These are phyloP conservation scores for Mortierella sp. DNA, from an alignment of 371 early-diverging fungal species.

Conservation along the genomic window DNA sequence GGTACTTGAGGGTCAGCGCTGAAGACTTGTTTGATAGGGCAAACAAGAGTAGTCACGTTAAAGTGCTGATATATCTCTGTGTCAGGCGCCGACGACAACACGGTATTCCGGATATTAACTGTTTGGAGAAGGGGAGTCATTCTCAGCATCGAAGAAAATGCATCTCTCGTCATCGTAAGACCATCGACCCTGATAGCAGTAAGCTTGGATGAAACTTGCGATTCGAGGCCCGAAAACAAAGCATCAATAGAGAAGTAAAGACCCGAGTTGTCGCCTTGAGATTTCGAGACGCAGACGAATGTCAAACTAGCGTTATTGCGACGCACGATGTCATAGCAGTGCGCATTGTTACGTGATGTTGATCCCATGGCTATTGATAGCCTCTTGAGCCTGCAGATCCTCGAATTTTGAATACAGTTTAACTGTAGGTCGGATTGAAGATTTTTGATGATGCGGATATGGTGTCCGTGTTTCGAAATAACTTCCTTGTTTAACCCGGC, in stretches of 20 bases:
- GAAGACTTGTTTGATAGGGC: not conserved
- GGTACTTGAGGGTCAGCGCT: too few relatives aligned
- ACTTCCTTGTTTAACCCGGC: not conserved
- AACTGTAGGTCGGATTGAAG: not conserved
- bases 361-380: not conserved
- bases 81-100: not conserved
- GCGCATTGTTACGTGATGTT: not conserved
- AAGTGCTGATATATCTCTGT: not conserved
- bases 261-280: too few relatives aligned
- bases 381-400: not conserved
- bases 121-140: not conserved
- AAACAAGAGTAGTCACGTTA: not conserved
- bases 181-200: not conserved
- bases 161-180: not conserved
- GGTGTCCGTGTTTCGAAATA: conserved; percentile 21
- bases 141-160: not conserved
- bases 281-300: too few relatives aligned
- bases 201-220: not conserved
- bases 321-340: not conserved
- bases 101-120: not conserved
- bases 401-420: not conserved
- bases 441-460: conserved; percentile 12
- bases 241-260: not conserved
- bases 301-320: not conserved
- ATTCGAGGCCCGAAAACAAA: not conserved